Percentiles rank a stretch among this genome's conserved stretches.
Conservation (phyloP, 2,329 filamentous ascomycete species). For the Ramichloridium luteum region DNA sequence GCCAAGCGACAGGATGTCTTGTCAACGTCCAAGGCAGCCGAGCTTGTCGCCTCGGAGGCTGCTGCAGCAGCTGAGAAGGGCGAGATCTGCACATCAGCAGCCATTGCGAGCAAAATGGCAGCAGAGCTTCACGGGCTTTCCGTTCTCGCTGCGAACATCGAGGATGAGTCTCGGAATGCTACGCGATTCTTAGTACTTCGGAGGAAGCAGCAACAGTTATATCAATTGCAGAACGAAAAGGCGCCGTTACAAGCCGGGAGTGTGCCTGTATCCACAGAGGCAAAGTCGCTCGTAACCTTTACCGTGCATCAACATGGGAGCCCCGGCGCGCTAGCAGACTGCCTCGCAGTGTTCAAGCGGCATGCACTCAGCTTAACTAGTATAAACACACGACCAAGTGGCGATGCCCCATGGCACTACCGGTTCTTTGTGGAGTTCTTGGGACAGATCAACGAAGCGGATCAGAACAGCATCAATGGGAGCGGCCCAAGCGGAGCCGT, state of each 20-base stretch:
- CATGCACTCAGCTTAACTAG: slow-evolving; percentile 72
- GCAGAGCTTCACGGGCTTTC: slow-evolving; percentile 55
- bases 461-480: too few relatives aligned
- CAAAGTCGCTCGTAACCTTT: slow-evolving; percentile 77
- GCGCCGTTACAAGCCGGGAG: too few relatives aligned
- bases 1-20: slow-evolving; percentile 73
- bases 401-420: slow-evolving; percentile 69
- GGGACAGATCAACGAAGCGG: too few relatives aligned
- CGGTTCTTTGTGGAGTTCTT: slow-evolving; percentile 90
- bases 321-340: slow-evolving; percentile 73
- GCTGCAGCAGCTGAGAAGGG: too few relatives aligned
- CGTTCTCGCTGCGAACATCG: slow-evolving; percentile 56
- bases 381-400: slow-evolving; percentile 76
- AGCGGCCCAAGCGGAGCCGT: too few relatives aligned
- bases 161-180: too few relatives aligned
- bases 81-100: slow-evolving; percentile 60
- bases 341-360: slow-evolving; percentile 63
- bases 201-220: too few relatives aligned
- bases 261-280: too few relatives aligned
- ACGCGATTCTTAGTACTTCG: too few relatives aligned
- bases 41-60: slow-evolving; percentile 43
- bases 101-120: slow-evolving; percentile 66
- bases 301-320: slow-evolving; percentile 58
- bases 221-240: too few relatives aligned
- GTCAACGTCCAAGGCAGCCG: slow-evolving; percentile 74